A percentile compares a stretch with the other conserved stretches of the same genome.
Conservation (phyloP, 2,329 filamentous ascomycete genomes). For the Akanthomyces muscarius region DNA sequence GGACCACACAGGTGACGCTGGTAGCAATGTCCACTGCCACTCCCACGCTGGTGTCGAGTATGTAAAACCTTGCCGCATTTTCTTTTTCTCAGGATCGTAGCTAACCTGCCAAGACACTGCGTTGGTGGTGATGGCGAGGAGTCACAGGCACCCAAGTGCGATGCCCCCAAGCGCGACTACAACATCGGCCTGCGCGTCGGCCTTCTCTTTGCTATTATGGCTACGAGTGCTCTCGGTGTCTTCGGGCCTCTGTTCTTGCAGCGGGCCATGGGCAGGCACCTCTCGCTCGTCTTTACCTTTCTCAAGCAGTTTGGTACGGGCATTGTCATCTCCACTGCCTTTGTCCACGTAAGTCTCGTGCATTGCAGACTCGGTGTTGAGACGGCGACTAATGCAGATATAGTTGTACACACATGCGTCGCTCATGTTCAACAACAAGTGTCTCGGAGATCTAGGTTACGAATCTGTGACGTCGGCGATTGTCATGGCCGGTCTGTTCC, state of each 20-base stretch:
- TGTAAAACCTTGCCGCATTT: slow-evolving; percentile 26
- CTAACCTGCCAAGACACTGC: slow-evolving; percentile 49
- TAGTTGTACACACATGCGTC: slow-evolving; percentile 69
- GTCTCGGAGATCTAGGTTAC: slow-evolving; percentile 61
- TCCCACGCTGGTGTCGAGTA: slow-evolving; percentile 74
- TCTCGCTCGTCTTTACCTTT: slow-evolving; percentile 51
- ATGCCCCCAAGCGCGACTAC: slow-evolving; percentile 50
- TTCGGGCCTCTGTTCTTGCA: slow-evolving; percentile 63
- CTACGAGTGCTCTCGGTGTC: slow-evolving; percentile 63
- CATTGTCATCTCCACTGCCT: slow-evolving; percentile 67
- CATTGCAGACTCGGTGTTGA: not conserved
- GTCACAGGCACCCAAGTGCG: slow-evolving; percentile 39
- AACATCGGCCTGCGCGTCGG: slow-evolving; percentile 66
- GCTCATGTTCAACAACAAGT: slow-evolving; percentile 69
- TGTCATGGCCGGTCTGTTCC: slow-evolving; percentile 68
- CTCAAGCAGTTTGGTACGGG: slow-evolving; percentile 73
- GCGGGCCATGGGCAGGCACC: slow-evolving; percentile 50
- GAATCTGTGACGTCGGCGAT: slow-evolving; percentile 68
- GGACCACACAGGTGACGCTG: slow-evolving; percentile 21
- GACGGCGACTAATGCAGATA: not conserved
- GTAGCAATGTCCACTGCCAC: slow-evolving; percentile 53
- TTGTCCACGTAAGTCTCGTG: slow-evolving; percentile 54
- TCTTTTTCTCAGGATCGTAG: slow-evolving; percentile 10
- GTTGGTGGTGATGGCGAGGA: slow-evolving; percentile 44
- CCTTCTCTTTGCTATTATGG: slow-evolving; percentile 67